Evolutionary conservation across 306 rosid species (phyloP).

Genomic region (Pyrus pyrifolia): DNA sequence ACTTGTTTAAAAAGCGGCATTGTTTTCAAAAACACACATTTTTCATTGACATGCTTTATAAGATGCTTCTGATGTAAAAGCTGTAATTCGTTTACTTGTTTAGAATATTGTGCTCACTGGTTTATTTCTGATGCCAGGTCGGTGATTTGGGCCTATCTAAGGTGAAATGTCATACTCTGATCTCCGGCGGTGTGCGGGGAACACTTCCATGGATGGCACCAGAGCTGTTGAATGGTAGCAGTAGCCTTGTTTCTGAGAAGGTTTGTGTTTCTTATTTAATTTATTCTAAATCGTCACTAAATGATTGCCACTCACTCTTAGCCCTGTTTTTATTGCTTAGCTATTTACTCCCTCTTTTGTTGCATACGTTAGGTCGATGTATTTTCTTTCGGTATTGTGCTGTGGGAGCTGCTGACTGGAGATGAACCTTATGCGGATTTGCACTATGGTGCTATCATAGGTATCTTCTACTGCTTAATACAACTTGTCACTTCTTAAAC

Average conservation of each 20-base stretch:
- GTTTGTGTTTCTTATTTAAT: constrained; percentile 24
- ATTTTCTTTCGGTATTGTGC: constrained; percentile 73
- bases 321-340: neutral
- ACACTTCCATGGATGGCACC: constrained; percentile 98
- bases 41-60: neutral
- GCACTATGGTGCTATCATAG: constrained; percentile 88
- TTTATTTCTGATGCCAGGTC: constrained; percentile 44
- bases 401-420: constrained; percentile 93
- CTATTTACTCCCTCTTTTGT: neutral
- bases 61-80: neutral
- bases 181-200: constrained; percentile 92
- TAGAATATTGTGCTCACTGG: constrained; percentile 4
- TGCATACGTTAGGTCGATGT: constrained; percentile 59
- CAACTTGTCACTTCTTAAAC: neutral
- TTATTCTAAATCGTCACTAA: neutral
- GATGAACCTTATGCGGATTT: constrained; percentile 84
- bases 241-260: constrained; percentile 92
- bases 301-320: neutral
- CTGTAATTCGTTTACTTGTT: neutral
- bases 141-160: constrained; percentile 94
- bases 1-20: neutral
- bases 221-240: constrained; percentile 84
- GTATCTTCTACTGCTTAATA: constrained; percentile 19
- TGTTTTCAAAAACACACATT: neutral
- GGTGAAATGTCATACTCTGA: constrained; percentile 80